Evolutionary conservation across 805 yeast genomes (phyloP), one percentile per base, ranked within the genome.

Genomic region (Suhomyces faveliae): DNA sequence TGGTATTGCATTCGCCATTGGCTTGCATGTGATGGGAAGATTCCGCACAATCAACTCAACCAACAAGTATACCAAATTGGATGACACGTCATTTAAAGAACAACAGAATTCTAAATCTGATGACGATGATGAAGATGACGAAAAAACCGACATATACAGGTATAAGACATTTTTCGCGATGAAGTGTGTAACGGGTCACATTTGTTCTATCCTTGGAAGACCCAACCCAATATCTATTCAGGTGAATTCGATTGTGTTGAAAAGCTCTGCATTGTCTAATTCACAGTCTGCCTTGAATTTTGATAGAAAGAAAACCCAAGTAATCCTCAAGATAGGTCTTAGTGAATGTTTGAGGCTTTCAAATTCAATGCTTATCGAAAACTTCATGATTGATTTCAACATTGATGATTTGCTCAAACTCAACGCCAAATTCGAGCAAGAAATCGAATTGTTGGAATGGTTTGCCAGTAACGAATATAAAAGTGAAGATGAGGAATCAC

Each of bases 171-270:
- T 82, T 81, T 74, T 77, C 48, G 78, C 78, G 2, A 66, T 78
- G 46, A 73, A 76, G 51, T 70, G 74, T 49, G 62, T 76, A 21
- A 64, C 74, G n/a, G 76, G 79, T 1, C 77, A 76, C 29, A 54
- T 76, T 15, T 77, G 82, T 54, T 74, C 81, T 0, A 73, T 77
- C 12, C 62, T 78, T 21, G 82, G 83, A 7, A 64, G 83, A 51
- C 83, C 83, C 3, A 78, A 77, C 51, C 83, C 83, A 1, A 78
- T 79, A 8, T 73, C 80, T 1, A 59, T 71, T 25, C 75, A 69
- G 51, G 70, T 70, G 10, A 64, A 64, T 48, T 61, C 62, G 15
- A 51, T 56, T 3, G 62, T 69, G 5, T 52, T 66, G 41, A 60
- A 61, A 46, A 51, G 63, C 23, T 47, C 60, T 6, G 44, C 53